Evolutionary conservation across 306 rosid genomes (phyloP).

Genomic region (peach (Prunus persica)): DNA sequence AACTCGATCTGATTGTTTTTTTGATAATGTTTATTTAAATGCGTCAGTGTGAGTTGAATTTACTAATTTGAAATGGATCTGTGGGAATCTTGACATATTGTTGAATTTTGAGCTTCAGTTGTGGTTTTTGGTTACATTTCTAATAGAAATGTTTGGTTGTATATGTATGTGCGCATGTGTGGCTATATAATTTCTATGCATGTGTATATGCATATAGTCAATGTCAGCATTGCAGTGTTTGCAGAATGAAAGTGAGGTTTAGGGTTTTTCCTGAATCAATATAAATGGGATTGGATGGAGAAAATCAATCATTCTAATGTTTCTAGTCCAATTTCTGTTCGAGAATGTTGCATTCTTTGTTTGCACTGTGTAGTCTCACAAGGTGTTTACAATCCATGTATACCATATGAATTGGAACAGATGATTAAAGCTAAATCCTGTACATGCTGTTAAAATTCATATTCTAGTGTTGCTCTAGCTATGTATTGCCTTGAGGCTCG

Average conservation of each 20-base stretch:
- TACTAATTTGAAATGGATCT: slow-evolving; percentile 44
- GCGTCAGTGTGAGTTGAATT: slow-evolving; percentile 15
- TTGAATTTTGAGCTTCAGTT: neutral
- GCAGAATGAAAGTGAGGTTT: neutral
- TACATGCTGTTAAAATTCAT: neutral
- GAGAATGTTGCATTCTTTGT: neutral
- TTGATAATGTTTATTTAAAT: neutral
- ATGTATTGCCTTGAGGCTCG: neutral
- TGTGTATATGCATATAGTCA: neutral
- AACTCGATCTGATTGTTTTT: slow-evolving; percentile 37
- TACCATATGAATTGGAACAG: neutral
- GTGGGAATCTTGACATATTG: neutral
- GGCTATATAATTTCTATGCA: neutral
- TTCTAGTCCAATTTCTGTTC: neutral
- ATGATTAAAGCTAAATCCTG: neutral
- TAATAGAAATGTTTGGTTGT: neutral
- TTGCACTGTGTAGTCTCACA: neutral
- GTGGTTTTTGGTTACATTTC: neutral
- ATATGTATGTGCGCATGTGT: neutral
- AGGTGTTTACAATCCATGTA: neutral
- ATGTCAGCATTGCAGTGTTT: neutral
- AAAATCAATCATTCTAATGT: neutral
- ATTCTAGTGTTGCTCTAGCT: neutral
- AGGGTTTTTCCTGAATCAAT: neutral
- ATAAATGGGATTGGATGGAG: neutral